Evolutionary conservation across 768 basidiomycete species (phyloP).

Genomic region (Suillus paluster): DNA sequence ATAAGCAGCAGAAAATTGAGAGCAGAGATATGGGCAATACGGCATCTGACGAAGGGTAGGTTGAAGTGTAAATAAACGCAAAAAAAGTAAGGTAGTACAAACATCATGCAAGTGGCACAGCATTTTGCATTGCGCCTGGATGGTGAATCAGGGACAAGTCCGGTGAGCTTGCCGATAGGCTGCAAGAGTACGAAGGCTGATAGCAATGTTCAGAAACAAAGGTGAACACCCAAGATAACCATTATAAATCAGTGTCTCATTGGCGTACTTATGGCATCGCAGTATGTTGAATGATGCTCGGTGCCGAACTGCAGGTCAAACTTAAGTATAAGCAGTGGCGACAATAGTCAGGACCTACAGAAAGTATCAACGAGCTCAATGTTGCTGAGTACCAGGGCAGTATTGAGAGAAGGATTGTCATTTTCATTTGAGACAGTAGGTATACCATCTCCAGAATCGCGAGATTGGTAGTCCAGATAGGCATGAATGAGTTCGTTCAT

Average conservation of each 20-base stretch:
- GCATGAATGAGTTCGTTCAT: constrained; percentile 12
- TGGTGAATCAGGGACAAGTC: constrained; percentile 27
- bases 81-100: not conserved
- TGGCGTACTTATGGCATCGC: constrained; percentile 13
- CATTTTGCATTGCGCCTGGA: constrained; percentile 20
- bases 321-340: not conserved
- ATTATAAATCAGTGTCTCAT: constrained; percentile 19
- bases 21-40: not conserved
- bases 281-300: not conserved
- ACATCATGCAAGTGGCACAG: constrained; percentile 2
- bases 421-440: not conserved
- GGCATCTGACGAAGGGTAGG: not conserved
- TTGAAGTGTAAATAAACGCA: too few relatives aligned
- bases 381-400: not conserved
- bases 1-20: constrained; percentile 12
- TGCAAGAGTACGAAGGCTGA: constrained; percentile 23
- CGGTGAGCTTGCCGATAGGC: constrained; percentile 29
- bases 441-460: constrained; percentile 7
- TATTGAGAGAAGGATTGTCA: not conserved
- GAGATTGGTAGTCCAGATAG: constrained; percentile 5
- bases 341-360: not conserved
- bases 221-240: constrained; percentile 29
- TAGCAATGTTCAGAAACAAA: constrained; percentile 16
- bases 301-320: not conserved
- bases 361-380: constrained; percentile 6